A percentile compares a stretch with the other conserved stretches of the same genome.
These are phyloP conservation scores for Ogataea kodamae DNA, from an alignment of 805 yeast species.

Conservation along the genomic window DNA sequence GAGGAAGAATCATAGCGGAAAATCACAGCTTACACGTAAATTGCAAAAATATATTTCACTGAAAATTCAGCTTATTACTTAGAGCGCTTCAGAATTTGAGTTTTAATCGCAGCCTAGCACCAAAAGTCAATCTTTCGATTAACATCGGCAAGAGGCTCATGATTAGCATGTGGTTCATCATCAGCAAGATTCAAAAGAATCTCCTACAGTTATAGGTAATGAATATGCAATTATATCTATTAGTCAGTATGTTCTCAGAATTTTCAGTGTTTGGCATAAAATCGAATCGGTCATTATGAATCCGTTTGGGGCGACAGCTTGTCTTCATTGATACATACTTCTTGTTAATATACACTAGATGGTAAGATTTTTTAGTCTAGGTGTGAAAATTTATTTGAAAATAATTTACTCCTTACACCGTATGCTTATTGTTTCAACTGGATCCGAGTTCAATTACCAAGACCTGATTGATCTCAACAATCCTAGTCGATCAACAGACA, in stretches of 20 bases:
- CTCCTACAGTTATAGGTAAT: background rate
- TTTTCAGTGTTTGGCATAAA: constrained; percentile 62
- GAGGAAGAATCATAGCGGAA: constrained; percentile 9
- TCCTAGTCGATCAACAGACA: constrained; percentile 45
- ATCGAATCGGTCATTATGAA: constrained; percentile 67
- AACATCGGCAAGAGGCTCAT: constrained; percentile 4
- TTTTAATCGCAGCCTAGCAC: constrained; percentile 5
- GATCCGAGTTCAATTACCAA: constrained; percentile 38
- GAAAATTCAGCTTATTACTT: background rate
- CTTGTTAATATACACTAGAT: constrained; percentile 2
- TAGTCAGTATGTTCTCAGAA: constrained; percentile 42
- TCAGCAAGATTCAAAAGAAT: constrained; percentile 2
- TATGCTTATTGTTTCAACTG: constrained; percentile 9
- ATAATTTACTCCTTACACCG: constrained; percentile 9
- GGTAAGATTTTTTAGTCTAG: constrained; percentile 1
- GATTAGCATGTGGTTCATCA: constrained; percentile 13
- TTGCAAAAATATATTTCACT: background rate
- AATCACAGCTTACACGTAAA: constrained; percentile 1
- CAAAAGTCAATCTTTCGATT: background rate
- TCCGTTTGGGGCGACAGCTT: constrained; percentile 77
- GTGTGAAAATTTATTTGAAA: constrained; percentile 1
- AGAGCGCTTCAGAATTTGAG: constrained; percentile 6
- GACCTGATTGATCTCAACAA: constrained; percentile 49
- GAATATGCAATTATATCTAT: constrained; percentile 3
- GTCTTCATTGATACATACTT: constrained; percentile 46